phyloP scores from a whole-genome alignment of 495 filamentous ascomycete species.

The Antarctomyces pellizariae region DNA sequence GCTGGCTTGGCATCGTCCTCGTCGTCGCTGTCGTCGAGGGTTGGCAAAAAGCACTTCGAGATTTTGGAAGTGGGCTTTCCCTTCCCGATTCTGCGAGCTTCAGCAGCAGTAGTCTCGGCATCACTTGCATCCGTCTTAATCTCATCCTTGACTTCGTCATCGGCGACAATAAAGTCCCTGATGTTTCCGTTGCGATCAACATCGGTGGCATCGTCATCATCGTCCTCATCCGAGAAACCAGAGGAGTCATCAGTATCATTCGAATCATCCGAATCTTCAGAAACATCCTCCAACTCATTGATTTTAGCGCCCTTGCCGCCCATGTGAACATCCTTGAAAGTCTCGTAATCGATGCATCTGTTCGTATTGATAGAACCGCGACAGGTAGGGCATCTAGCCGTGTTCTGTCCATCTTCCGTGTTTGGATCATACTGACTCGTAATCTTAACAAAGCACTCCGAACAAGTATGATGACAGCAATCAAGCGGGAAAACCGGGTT shows the following conservation, averaged over 20 bases:
- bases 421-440: slow-evolving; percentile 28
- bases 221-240: slow-evolving; percentile 18
- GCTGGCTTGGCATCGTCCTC: slow-evolving; percentile 3
- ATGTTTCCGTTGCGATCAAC: slow-evolving; percentile 26
- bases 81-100: slow-evolving; percentile 1
- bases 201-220: slow-evolving; percentile 18
- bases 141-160: slow-evolving; percentile 18
- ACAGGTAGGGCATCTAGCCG: slow-evolving; percentile 56
- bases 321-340: slow-evolving; percentile 57
- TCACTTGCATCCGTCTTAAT: slow-evolving; percentile 6
- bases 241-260: slow-evolving; percentile 18
- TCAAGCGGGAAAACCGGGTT: slow-evolving; percentile 66
- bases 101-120: slow-evolving; percentile 2
- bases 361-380: slow-evolving; percentile 34
- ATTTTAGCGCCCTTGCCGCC: slow-evolving; percentile 11
- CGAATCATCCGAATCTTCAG: slow-evolving; percentile 14
- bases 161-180: slow-evolving; percentile 31
- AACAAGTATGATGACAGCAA: slow-evolving; percentile 66
- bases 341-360: slow-evolving; percentile 45
- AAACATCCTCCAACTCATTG: slow-evolving; percentile 11
- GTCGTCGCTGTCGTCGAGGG: slow-evolving; percentile 2
- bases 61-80: not conserved
- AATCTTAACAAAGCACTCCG: slow-evolving; percentile 55
- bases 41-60: not conserved
- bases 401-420: slow-evolving; percentile 17